Conservation (phyloP, 1,284 basidiomycete species). For the Ganoderma lingzhi region DNA sequence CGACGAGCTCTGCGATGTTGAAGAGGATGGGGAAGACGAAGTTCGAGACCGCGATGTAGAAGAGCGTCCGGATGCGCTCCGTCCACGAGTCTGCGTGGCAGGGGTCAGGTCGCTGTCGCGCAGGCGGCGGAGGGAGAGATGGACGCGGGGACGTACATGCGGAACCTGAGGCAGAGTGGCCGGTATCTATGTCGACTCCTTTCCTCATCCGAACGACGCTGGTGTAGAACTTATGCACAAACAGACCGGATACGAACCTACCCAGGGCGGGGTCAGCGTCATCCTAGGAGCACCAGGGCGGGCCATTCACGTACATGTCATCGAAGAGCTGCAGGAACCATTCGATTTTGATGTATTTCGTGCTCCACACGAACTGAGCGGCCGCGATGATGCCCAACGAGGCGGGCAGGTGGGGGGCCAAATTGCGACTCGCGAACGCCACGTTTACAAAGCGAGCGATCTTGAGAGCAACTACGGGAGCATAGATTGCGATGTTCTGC, state of each 20-base stretch:
- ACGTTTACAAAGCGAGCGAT: constrained; percentile 3
- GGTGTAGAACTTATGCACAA: neutral
- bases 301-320: constrained; percentile 30
- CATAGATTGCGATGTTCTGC: constrained; percentile 16
- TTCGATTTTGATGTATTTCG: constrained; percentile 30
- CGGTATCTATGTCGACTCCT: neutral
- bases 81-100: constrained; percentile 4
- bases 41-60: constrained; percentile 42
- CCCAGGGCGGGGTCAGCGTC: neutral
- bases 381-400: neutral
- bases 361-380: neutral
- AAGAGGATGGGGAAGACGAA: constrained; percentile 43
- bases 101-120: neutral
- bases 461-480: neutral
- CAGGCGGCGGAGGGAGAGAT: neutral
- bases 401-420: neutral
- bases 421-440: too few species aligned
- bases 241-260: constrained; percentile 6
- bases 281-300: too few species aligned
- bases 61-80: constrained; percentile 29
- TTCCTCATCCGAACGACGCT: neutral
- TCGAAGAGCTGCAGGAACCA: constrained; percentile 42
- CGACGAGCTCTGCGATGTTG: constrained; percentile 37
- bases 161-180: neutral
- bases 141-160: neutral